These are phyloP conservation scores for Fragilariopsis cylindrus DNA, from an alignment of 108 stramenopile species.

Conservation along the genomic window DNA sequence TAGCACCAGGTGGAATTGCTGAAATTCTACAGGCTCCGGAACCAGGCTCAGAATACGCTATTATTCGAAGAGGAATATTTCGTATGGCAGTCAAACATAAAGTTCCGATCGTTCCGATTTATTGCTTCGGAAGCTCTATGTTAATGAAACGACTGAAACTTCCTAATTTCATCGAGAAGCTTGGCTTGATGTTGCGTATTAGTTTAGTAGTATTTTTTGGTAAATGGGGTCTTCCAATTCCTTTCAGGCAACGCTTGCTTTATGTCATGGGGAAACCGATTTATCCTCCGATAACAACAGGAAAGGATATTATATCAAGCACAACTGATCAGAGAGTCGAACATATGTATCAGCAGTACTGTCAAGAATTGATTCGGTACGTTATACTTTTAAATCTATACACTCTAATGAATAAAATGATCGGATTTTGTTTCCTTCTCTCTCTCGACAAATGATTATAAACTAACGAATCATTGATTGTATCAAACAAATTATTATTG, in stretches of 20 bases:
- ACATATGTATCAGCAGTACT: slow-evolving; percentile 81
- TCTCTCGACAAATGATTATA: background rate
- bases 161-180: slow-evolving; percentile 67
- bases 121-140: slow-evolving; percentile 89
- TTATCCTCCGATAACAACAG: slow-evolving; percentile 40
- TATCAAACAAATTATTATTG: background rate
- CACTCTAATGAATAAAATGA: no score
- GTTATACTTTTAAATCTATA: background rate
- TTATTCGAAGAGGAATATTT: slow-evolving; percentile 87
- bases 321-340: slow-evolving; percentile 57
- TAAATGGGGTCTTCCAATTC: slow-evolving; percentile 71
- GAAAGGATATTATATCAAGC: background rate
- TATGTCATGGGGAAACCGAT: slow-evolving; percentile 83
- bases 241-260: slow-evolving; percentile 70
- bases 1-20: slow-evolving; percentile 80
- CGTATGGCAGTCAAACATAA: slow-evolving; percentile 79
- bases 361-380: slow-evolving; percentile 59
- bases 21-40: slow-evolving; percentile 89
- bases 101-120: slow-evolving; percentile 84
- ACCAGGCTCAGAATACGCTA: slow-evolving; percentile 82
- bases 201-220: slow-evolving; percentile 76
- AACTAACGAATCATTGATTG: background rate
- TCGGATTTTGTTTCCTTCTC: no score
- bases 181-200: slow-evolving; percentile 70
- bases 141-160: slow-evolving; percentile 83